phyloP scores from a whole-genome alignment of 371 early-diverging fungal species.

The Mucor indicus region DNA sequence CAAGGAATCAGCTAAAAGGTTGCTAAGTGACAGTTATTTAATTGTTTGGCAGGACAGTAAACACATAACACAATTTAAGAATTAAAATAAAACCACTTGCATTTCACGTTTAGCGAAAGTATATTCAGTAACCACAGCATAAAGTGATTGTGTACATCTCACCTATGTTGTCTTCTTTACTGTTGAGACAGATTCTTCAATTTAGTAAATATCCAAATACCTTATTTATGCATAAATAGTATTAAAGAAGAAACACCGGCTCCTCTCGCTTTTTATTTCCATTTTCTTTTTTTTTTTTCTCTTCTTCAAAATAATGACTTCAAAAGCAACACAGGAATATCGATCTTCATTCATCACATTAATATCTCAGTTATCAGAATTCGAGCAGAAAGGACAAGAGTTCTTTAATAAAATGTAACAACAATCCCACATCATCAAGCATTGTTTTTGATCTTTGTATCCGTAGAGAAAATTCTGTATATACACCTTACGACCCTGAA shows the following conservation, averaged over 20 bases:
- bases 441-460: not conserved
- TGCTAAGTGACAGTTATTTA: too few species aligned
- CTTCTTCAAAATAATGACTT: constrained; percentile 22
- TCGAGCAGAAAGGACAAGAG: constrained; percentile 42
- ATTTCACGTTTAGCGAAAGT: not conserved
- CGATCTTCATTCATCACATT: constrained; percentile 39
- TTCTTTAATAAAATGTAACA: constrained; percentile 47
- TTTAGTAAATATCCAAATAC: too few species aligned
- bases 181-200: not conserved
- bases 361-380: constrained; percentile 40
- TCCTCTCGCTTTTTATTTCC: too few species aligned
- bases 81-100: too few species aligned
- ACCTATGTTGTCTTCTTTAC: not conserved
- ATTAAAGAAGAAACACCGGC: too few species aligned
- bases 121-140: not conserved
- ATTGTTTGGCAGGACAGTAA: too few species aligned
- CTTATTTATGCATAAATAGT: too few species aligned
- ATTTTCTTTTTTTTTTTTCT: not conserved
- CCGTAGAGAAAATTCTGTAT: constrained; percentile 35
- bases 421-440: not conserved
- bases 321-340: constrained; percentile 50
- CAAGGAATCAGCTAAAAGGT: too few species aligned
- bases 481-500: constrained; percentile 30
- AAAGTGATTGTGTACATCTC: not conserved
- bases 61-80: too few species aligned